phyloP scores from a whole-genome alignment of 352 stramenopile genomes.

The Globisporangium takayamanum region DNA sequence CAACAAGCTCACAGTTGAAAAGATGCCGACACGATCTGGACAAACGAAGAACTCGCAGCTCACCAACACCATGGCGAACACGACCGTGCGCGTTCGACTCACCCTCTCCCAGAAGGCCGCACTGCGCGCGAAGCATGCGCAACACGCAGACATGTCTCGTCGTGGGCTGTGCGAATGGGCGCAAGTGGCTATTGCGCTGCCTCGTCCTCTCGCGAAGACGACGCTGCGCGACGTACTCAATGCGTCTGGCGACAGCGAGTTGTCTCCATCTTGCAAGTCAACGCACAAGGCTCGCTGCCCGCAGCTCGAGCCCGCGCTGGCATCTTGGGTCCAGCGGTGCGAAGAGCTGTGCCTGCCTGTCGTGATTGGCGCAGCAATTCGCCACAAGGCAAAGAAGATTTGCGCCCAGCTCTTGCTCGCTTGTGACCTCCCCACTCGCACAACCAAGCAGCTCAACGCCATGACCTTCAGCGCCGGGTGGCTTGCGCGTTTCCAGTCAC shows the following conservation, averaged over 20 bases:
- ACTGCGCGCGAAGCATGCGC: background rate
- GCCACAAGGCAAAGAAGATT: background rate
- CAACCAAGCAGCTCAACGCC: background rate
- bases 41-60: background rate
- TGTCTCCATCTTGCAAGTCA: background rate
- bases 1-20: no score
- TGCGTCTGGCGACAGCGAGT: background rate
- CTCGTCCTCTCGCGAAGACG: background rate
- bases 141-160: background rate
- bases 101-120: slow-evolving; percentile 1
- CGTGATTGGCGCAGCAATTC: background rate
- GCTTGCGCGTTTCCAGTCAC: background rate
- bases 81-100: background rate
- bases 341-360: background rate
- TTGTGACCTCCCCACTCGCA: background rate
- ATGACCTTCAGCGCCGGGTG: background rate
- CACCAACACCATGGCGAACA: background rate
- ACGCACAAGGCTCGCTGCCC: background rate
- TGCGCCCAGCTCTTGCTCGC: background rate
- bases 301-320: background rate
- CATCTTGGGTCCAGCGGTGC: background rate
- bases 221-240: background rate
- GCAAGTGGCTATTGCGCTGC: background rate
- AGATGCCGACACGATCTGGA: no score
- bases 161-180: slow-evolving; percentile 1